Evolutionary conservation across 2,329 filamentous ascomycete species (phyloP), one percentile per base, ranked within the genome.

Genomic region (Hyphodiscus sp.): DNA sequence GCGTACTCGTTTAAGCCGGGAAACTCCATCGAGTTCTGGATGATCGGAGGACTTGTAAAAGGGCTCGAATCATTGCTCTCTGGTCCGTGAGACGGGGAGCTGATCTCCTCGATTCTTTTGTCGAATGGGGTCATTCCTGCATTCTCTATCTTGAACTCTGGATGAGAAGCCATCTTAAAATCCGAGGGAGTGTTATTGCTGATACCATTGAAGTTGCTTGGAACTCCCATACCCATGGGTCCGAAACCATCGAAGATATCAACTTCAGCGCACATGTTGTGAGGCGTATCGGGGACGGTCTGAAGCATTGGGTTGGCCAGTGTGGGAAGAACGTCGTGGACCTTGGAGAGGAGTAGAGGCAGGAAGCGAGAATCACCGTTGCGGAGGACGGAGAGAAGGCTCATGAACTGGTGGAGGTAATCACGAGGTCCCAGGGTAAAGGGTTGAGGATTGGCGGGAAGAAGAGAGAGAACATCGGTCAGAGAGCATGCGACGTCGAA

Each of bases 311-410:
- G 82, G 59, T 78, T 82, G 54, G 76, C 74, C 16, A 85, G 72
- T 15, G 76, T 76, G 8, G 86, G 86, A 2, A 91, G 72, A 2
- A 86, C 77, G 43, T 92, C 86, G 56, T 85, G 78, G 41, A 92
- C 79, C 71, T 92, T 94, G 67, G 79, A 80, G 52, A 94, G 71
- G 1, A 95, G 76, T 0, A 95, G 76, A 2, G 89, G 89, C 15
- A 92, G 74, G 66, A 90, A 94, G 49, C 86, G 85, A 57, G 86
- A 80, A 53, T 91, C 80, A 7, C 88, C 88, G 53, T 82, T 85
- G n/a, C 87, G 86, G 18, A 94, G 77, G 9, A 82, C 75, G 1
- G 84, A 83, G 2, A 91, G 75, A 9, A 90, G 76, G 54, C 79
- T 81, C 42, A 88, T 72, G 29, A 91, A 77, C 54, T 86, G 79